phyloP scores from a whole-genome alignment of 441 rosid genomes.

The Euphorbia corollata region DNA sequence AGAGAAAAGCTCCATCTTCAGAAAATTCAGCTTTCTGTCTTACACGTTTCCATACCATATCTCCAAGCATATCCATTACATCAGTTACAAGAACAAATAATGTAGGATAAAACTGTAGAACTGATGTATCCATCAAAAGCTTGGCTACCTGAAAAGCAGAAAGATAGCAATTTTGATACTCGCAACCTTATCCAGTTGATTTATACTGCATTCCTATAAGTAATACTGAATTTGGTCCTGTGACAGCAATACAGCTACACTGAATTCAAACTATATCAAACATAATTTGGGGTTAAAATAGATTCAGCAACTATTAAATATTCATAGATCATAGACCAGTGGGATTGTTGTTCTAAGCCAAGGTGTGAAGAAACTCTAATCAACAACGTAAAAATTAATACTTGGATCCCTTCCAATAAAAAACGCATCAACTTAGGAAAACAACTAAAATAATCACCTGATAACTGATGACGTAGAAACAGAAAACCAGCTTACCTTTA shows the following conservation, averaged over 20 bases:
- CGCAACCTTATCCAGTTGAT: neutral
- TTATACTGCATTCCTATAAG: neutral
- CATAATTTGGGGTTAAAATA: neutral
- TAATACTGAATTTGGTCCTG: neutral
- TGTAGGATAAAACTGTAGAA: conserved; percentile 83
- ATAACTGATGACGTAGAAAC: neutral
- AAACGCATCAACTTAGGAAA: neutral
- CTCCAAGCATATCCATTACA: conserved; percentile 77
- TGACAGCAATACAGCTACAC: neutral
- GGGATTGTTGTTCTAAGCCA: conserved; percentile 1
- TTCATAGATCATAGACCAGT: conserved; percentile 12
- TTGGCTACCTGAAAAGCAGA: conserved; percentile 62
- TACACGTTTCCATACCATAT: conserved; percentile 87
- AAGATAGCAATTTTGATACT: conserved; percentile 2
- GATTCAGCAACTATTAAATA: conserved; percentile 15
- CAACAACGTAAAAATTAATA: neutral
- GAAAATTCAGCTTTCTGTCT: conserved; percentile 71
- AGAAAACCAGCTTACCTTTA: conserved; percentile 43
- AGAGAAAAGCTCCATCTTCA: conserved; percentile 47
- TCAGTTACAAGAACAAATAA: conserved; percentile 78
- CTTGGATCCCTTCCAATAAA: neutral
- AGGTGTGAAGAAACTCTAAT: neutral
- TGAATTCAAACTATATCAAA: conserved; percentile 15
- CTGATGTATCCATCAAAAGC: conserved; percentile 90
- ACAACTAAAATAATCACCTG: conserved; percentile 1